Evolutionary conservation across 768 basidiomycete genomes (phyloP).

Genomic region (Coprinopsis cinerea): DNA sequence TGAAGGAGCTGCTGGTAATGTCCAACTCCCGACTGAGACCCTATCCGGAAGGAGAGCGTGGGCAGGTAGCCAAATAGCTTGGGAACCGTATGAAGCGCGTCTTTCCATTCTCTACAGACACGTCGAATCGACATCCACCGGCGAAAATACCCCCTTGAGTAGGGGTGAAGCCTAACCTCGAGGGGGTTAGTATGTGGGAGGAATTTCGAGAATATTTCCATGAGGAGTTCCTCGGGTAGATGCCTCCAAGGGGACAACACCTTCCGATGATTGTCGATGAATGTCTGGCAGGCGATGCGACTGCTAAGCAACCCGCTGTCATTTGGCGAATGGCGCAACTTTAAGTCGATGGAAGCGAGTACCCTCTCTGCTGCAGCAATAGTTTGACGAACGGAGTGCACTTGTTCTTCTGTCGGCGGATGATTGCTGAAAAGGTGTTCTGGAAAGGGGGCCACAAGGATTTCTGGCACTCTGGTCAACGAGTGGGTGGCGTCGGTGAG

Average conservation of each 20-base stretch:
- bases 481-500: no score
- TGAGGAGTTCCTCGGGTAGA: neutral
- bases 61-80: slow-evolving; percentile 8
- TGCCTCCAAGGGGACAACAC: slow-evolving; percentile 1
- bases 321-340: neutral
- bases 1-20: no score
- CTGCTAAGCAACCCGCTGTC: neutral
- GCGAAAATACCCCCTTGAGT: neutral
- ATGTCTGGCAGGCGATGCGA: neutral
- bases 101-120: slow-evolving; percentile 3
- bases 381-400: neutral
- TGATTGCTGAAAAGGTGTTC: no score
- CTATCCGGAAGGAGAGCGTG: no score
- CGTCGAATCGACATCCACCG: neutral
- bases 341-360: neutral
- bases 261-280: neutral
- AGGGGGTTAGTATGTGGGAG: neutral
- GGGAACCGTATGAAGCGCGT: neutral
- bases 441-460: no score
- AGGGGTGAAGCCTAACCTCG: neutral
- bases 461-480: no score
- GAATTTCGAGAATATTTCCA: slow-evolving; percentile 4
- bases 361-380: neutral
- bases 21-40: no score
- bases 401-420: no score